Conservation (phyloP, 73 alveolate species). For the Paramecium octaurelia region DNA sequence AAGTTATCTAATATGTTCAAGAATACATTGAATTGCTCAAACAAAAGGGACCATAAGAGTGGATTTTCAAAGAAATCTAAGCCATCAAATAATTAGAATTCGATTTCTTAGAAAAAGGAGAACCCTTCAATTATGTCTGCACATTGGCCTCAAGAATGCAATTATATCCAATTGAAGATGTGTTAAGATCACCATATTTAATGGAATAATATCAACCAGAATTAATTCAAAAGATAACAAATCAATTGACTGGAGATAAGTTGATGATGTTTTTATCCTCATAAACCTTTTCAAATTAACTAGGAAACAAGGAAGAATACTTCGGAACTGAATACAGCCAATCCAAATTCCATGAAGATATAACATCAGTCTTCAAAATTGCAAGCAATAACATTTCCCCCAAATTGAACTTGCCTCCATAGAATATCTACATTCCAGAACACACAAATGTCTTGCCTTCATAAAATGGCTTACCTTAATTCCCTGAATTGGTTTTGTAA, state of each 20-base stretch:
- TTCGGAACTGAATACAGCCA: constrained; percentile 79
- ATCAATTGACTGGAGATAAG: constrained; percentile 64
- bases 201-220: constrained; percentile 75
- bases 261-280: constrained; percentile 67
- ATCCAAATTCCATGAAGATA: constrained; percentile 69
- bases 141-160: constrained; percentile 54
- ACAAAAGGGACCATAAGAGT: constrained; percentile 67
- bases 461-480: constrained; percentile 49
- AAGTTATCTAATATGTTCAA: constrained; percentile 79
- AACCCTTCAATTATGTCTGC: constrained; percentile 36
- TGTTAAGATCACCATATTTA: constrained; percentile 49
- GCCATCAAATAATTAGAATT: constrained; percentile 65
- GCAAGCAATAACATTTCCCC: constrained; percentile 37
- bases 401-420: constrained; percentile 72
- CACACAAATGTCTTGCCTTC: constrained; percentile 72
- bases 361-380: constrained; percentile 42
- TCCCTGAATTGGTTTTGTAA: constrained; percentile 67
- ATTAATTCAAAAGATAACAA: constrained; percentile 63
- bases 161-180: constrained; percentile 55
- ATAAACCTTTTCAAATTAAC: constrained; percentile 69
- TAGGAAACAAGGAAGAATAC: constrained; percentile 75
- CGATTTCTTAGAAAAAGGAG: constrained; percentile 68
- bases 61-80: constrained; percentile 72
- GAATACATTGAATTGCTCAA: constrained; percentile 67
- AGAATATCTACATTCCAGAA: constrained; percentile 83